Conservation (phyloP, 2,329 filamentous ascomycete genomes). For the Monosporascus sp. region DNA sequence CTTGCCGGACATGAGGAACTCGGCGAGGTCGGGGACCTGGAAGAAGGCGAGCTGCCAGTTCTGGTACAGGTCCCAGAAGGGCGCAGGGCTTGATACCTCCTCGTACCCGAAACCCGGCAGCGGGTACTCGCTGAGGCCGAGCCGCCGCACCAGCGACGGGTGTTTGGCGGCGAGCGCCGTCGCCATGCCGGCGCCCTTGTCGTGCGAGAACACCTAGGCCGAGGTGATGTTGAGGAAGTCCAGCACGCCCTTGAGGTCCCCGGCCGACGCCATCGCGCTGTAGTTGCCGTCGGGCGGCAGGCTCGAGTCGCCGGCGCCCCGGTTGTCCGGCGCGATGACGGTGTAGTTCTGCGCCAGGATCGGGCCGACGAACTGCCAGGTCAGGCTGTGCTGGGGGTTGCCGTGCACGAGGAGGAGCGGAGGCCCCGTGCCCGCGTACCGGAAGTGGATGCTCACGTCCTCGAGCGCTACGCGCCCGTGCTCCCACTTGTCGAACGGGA, state of each 20-base stretch:
- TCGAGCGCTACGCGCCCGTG: constrained; percentile 30
- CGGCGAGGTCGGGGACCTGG: constrained; percentile 38
- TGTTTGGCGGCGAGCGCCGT: constrained; percentile 33
- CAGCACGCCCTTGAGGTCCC: constrained; percentile 32
- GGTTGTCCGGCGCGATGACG: constrained; percentile 37
- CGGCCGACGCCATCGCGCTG: constrained; percentile 32
- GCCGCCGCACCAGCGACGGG: constrained; percentile 26
- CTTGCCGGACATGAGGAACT: constrained; percentile 37
- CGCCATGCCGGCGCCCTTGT: constrained; percentile 39
- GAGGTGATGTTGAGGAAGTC: constrained; percentile 37
- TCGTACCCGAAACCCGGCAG: constrained; percentile 39
- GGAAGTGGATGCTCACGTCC: constrained; percentile 37
- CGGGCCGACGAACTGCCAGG: constrained; percentile 33
- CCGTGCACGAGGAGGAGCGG: constrained; percentile 36
- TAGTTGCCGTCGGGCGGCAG: constrained; percentile 34
- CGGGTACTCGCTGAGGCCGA: constrained; percentile 34
- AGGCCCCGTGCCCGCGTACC: constrained; percentile 34
- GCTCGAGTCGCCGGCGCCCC: constrained; percentile 35
- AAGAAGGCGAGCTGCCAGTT: constrained; percentile 41
- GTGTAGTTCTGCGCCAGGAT: constrained; percentile 37
- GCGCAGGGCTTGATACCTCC: constrained; percentile 18
- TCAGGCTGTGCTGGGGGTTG: constrained; percentile 34
- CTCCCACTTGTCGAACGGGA: constrained; percentile 28
- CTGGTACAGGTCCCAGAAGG: constrained; percentile 33
- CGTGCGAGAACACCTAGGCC: constrained; percentile 38